Percentiles rank a stretch among this genome's conserved stretches.
These are phyloP conservation scores for Chaetomium sp. DNA, from an alignment of 2,329 filamentous ascomycete species.

Conservation along the genomic window DNA sequence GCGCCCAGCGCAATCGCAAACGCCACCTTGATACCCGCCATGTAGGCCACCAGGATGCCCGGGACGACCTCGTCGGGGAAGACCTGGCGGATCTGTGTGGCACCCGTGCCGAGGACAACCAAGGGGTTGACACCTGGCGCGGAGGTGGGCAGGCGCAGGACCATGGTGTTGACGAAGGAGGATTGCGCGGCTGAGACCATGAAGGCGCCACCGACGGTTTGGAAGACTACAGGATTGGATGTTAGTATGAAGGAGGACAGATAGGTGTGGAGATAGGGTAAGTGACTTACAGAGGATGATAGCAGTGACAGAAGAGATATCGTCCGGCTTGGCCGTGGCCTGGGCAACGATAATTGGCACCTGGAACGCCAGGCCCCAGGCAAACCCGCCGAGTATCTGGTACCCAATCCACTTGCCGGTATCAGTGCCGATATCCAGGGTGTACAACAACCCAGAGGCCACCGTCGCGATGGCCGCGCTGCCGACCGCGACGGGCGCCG, in stretches of 20 bases:
- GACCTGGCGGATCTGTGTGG: slow-evolving; percentile 44
- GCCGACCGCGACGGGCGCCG: slow-evolving; percentile 32
- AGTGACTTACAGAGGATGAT: slow-evolving; percentile 25
- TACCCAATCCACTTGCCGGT: slow-evolving; percentile 39
- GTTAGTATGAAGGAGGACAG: too few relatives aligned
- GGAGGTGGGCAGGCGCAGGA: slow-evolving; percentile 20
- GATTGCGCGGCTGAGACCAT: slow-evolving; percentile 38
- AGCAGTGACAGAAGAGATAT: slow-evolving; percentile 25
- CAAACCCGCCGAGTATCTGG: slow-evolving; percentile 39
- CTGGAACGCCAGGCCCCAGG: slow-evolving; percentile 34
- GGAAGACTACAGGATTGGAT: slow-evolving; percentile 26
- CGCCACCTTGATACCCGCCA: slow-evolving; percentile 51
- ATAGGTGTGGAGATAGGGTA: background rate
- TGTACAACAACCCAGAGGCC: slow-evolving; percentile 33
- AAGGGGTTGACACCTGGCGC: slow-evolving; percentile 30
- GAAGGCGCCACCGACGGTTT: slow-evolving; percentile 40
- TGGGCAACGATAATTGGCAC: slow-evolving; percentile 40
- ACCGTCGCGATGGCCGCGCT: slow-evolving; percentile 32
- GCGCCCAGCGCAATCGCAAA: slow-evolving; percentile 46
- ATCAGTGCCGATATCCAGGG: slow-evolving; percentile 28
- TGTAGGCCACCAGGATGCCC: slow-evolving; percentile 52
- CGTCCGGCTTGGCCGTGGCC: slow-evolving; percentile 23
- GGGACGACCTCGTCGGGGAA: slow-evolving; percentile 42
- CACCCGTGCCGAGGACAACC: slow-evolving; percentile 33
- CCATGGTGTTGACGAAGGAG: slow-evolving; percentile 33